Conservation (phyloP, 352 stramenopile species). For the Phytopythium delawarense region DNA sequence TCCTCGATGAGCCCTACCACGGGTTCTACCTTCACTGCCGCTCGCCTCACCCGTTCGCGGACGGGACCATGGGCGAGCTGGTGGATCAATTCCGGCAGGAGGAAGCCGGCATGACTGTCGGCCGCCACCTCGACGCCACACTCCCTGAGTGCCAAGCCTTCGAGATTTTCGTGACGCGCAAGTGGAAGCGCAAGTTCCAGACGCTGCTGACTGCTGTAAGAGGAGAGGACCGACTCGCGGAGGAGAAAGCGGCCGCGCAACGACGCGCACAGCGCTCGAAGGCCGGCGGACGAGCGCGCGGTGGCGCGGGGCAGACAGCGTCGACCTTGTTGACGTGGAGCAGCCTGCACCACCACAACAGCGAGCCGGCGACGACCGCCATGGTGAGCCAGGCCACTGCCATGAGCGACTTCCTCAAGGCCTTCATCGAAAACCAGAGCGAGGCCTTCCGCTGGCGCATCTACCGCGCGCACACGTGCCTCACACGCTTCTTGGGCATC, state of each 20-base stretch:
- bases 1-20: slow-evolving; percentile 91
- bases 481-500: slow-evolving; percentile 64
- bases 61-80: slow-evolving; percentile 91
- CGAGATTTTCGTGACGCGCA: slow-evolving; percentile 88
- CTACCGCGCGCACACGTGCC: slow-evolving; percentile 71
- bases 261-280: slow-evolving; percentile 20
- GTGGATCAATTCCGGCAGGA: slow-evolving; percentile 91
- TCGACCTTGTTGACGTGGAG: slow-evolving; percentile 5
- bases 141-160: slow-evolving; percentile 89
- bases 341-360: background rate
- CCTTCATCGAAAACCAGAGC: slow-evolving; percentile 82
- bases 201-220: slow-evolving; percentile 44
- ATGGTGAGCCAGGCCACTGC: slow-evolving; percentile 51
- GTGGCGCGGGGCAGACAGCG: background rate
- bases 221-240: slow-evolving; percentile 12
- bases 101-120: slow-evolving; percentile 77
- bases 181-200: slow-evolving; percentile 84
- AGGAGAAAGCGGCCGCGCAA: slow-evolving; percentile 16
- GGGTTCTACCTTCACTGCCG: slow-evolving; percentile 95
- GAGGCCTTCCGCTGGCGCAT: slow-evolving; percentile 74
- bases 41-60: slow-evolving; percentile 90
- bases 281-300: background rate
- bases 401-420: slow-evolving; percentile 76
- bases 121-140: slow-evolving; percentile 78
- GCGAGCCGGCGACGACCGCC: slow-evolving; percentile 22